Conservation (phyloP, 2,329 filamentous ascomycete species). For the Exophiala dermatitidis region DNA sequence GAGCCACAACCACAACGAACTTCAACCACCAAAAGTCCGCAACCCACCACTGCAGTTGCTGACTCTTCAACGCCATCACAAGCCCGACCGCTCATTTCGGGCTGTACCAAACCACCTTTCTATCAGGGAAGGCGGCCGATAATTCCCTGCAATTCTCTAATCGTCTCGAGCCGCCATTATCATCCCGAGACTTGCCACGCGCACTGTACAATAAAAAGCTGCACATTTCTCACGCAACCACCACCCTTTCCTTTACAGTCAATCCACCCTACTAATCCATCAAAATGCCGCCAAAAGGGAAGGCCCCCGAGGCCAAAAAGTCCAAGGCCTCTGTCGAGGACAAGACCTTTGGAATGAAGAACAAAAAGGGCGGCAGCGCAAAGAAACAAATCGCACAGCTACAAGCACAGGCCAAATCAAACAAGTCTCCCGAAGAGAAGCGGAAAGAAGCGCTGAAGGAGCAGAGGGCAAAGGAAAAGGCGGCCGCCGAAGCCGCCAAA, state of each 20-base stretch:
- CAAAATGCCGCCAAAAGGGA: conserved; percentile 42
- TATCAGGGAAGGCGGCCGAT: neutral
- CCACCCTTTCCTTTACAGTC: neutral
- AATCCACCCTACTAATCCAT: neutral
- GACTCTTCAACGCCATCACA: neutral
- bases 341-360: conserved; percentile 99
- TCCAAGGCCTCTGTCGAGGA: conserved; percentile 62
- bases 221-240: neutral
- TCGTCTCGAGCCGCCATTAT: neutral
- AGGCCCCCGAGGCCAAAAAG: conserved; percentile 40
- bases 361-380: conserved; percentile 90
- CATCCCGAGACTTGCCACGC: neutral
- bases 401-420: conserved; percentile 61
- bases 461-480: conserved; percentile 76
- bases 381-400: conserved; percentile 88
- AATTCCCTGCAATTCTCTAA: neutral
- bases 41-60: neutral
- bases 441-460: conserved; percentile 60
- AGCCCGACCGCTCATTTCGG: neutral
- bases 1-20: neutral
- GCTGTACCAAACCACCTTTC: neutral
- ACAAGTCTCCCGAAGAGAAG: conserved; percentile 83
- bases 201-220: neutral
- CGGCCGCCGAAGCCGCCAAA: conserved; percentile 76
- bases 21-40: neutral